These are phyloP conservation scores for Kurtzmaniella cleridarum DNA, from an alignment of 805 yeast species.

Conservation along the genomic window DNA sequence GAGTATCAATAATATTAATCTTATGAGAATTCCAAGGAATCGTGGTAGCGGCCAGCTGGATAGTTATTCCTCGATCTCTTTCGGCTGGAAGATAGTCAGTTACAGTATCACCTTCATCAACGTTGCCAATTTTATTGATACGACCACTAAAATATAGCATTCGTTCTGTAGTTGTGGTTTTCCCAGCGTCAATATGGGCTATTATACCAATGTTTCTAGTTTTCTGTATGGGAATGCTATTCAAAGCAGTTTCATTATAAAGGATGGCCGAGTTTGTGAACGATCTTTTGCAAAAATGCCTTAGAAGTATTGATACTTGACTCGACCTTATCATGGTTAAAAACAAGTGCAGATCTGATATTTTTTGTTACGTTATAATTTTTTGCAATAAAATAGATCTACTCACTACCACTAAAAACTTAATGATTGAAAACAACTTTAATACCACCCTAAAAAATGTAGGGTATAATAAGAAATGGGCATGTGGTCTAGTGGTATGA, in stretches of 20 bases:
- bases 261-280: background rate
- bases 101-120: constrained; percentile 94
- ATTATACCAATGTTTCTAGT: constrained; percentile 90
- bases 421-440: too few species aligned
- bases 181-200: constrained; percentile 99
- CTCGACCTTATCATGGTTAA: background rate
- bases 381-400: too few species aligned
- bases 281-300: too few species aligned
- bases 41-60: constrained; percentile 93
- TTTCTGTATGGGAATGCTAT: constrained; percentile 24
- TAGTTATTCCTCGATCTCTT: constrained; percentile 89
- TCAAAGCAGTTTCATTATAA: constrained; percentile 12
- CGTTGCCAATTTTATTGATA: constrained; percentile 79
- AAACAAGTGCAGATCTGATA: background rate
- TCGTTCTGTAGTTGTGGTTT: constrained; percentile 95
- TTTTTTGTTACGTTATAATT: too few species aligned
- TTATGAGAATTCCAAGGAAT: constrained; percentile 76
- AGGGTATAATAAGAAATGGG: constrained; percentile 17
- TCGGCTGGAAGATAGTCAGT: constrained; percentile 91
- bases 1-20: constrained; percentile 90
- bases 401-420: too few species aligned
- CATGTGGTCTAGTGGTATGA: constrained; percentile 48
- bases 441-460: background rate
- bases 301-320: background rate
- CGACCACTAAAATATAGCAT: constrained; percentile 88